Evolutionary conservation across 1,139 yeast species (phyloP), one percentile per base, ranked within the genome.

Genomic region (Kazachstania sp.): DNA sequence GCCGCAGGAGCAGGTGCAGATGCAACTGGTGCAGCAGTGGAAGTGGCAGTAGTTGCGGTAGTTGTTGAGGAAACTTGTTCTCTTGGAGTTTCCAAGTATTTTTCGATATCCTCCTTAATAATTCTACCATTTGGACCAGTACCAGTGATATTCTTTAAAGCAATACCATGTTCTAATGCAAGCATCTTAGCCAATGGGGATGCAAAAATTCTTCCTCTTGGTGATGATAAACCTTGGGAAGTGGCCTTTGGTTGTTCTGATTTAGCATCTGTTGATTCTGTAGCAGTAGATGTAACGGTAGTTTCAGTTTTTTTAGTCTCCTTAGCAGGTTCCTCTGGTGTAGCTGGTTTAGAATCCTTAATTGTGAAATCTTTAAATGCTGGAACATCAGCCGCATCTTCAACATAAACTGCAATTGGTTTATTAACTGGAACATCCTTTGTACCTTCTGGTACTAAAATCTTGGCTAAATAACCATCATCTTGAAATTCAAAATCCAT

Each of bases 401-500:
- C 97, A 47, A 92, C 98, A 65, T 85, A 90, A 42, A 92, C 96
- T 54, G 96, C 98, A 68, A 94, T 86, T 63, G 98, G 97, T 71
- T 83, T 80, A 59, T 95, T 95, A 47, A 92, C 95, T 44, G 95
- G 88, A 49, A 94, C 74, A 61, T 92, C 96, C 70, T 87, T 82
- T 51, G 95, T 70, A 47, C 97, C 97, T 55, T 82, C 90, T 35
- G 79, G 88, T 54, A 88, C 76, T 58, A 94, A 74, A 58, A 88
- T 82, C 75, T 92, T 86, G 56, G 98, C 97, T 64, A 92, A 74
- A 73, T 67, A 88, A 51, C 98, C 99, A 51, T 94, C 99, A 61
- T 94, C 99, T 73, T 90, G 97, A 75, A 92, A 92, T 72, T 92
- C 99, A 63, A 88, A 92, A 71, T 94, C 99, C 96, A 92, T 92